Evolutionary conservation across 2,329 filamentous ascomycete genomes (phyloP).

Genomic region (Aspergillus sp.): DNA sequence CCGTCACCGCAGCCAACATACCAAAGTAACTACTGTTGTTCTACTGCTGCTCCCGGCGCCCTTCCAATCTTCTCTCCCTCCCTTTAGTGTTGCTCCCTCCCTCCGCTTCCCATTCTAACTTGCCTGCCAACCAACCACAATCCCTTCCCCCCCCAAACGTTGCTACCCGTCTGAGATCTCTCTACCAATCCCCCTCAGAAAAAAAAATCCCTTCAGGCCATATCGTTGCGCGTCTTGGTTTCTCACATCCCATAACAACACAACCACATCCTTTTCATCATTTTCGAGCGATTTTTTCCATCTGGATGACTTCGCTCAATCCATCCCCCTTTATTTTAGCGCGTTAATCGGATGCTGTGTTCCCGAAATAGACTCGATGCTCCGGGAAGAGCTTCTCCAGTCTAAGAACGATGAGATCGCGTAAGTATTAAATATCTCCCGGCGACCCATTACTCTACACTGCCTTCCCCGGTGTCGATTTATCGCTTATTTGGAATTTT

Average conservation of each 20-base stretch:
- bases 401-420: slow-evolving; percentile 53
- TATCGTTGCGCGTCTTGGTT: slow-evolving; percentile 29
- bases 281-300: slow-evolving; percentile 45
- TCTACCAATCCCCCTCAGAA: neutral
- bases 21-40: neutral
- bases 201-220: slow-evolving; percentile 33
- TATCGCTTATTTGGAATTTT: slow-evolving; percentile 40
- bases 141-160: slow-evolving; percentile 8
- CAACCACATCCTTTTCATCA: slow-evolving; percentile 44
- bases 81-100: neutral
- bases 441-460: slow-evolving; percentile 25
- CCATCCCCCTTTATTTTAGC: slow-evolving; percentile 41
- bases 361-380: slow-evolving; percentile 50
- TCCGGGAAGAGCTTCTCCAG: slow-evolving; percentile 50
- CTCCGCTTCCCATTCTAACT: slow-evolving; percentile 9
- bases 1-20: neutral
- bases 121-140: slow-evolving; percentile 23
- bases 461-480: slow-evolving; percentile 19
- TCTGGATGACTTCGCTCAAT: slow-evolving; percentile 44
- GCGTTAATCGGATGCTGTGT: slow-evolving; percentile 52
- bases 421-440: slow-evolving; percentile 42
- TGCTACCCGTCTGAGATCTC: slow-evolving; percentile 17
- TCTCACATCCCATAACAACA: slow-evolving; percentile 38
- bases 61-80: neutral
- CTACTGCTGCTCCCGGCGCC: neutral